Percentiles rank a stretch among this genome's conserved stretches.
Evolutionary conservation across 352 stramenopile genomes (phyloP).

Genomic region (Phytophthora constricta): DNA sequence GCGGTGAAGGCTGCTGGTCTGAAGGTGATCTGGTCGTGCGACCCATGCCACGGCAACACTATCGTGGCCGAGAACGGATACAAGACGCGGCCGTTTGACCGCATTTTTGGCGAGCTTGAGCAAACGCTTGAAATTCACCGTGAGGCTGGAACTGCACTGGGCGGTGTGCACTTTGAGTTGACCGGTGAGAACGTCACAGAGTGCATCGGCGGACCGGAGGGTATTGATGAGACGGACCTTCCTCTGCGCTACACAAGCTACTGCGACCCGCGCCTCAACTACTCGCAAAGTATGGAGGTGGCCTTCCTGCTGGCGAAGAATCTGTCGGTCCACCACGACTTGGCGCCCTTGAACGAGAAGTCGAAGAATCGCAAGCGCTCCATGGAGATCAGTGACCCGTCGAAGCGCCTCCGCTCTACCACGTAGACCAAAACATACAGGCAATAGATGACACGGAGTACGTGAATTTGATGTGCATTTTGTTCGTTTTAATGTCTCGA

Average conservation of each 20-base stretch:
- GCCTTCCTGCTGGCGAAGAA: slow-evolving; percentile 97
- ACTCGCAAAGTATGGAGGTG: slow-evolving; percentile 98
- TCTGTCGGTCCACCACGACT: slow-evolving; percentile 70
- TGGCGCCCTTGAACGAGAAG: slow-evolving; percentile 71
- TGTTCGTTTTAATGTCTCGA: no score
- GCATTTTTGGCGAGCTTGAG: slow-evolving; percentile 96
- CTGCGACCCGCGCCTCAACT: slow-evolving; percentile 98
- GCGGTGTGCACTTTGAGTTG: slow-evolving; percentile 97
- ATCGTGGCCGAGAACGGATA: slow-evolving; percentile 95
- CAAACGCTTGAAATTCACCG: slow-evolving; percentile 98
- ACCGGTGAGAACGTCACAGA: slow-evolving; percentile 99
- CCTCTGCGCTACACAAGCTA: slow-evolving; percentile 95
- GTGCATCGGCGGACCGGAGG: slow-evolving; percentile 96
- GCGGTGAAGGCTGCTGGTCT: slow-evolving; percentile 95
- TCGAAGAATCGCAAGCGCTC: slow-evolving; percentile 64
- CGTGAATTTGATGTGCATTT: slow-evolving; percentile 18
- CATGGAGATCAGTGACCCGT: slow-evolving; percentile 50
- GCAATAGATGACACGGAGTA: slow-evolving; percentile 23
- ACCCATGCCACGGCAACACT: slow-evolving; percentile 98
- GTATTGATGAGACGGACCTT: slow-evolving; percentile 94
- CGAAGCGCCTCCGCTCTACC: slow-evolving; percentile 49
- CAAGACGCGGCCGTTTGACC: slow-evolving; percentile 98
- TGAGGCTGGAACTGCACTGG: slow-evolving; percentile 92
- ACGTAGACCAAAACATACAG: slow-evolving; percentile 16
- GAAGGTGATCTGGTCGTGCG: slow-evolving; percentile 97